These are phyloP conservation scores for Rhizopogon vinicolor DNA, from an alignment of 768 basidiomycete species.

Conservation along the genomic window DNA sequence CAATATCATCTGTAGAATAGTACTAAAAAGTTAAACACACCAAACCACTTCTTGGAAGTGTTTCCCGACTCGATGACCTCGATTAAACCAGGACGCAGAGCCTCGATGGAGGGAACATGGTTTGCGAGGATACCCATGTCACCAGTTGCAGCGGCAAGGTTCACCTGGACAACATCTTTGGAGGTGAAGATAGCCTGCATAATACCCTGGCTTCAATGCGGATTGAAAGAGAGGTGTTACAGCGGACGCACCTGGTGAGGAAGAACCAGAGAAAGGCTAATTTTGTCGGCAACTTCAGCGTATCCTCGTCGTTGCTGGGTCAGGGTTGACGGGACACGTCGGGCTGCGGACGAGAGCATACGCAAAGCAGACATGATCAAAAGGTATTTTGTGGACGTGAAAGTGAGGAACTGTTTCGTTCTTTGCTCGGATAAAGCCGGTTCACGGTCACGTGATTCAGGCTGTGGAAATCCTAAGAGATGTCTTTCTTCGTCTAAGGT, in stretches of 20 bases:
- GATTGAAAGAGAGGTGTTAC: constrained; percentile 1
- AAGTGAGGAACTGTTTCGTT: neutral
- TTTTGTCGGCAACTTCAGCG: constrained; percentile 87
- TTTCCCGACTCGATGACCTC: constrained; percentile 86
- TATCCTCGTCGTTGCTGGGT: constrained; percentile 73
- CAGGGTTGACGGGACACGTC: constrained; percentile 50
- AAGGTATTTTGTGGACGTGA: constrained; percentile 6
- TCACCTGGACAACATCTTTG: constrained; percentile 91
- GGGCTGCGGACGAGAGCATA: constrained; percentile 58
- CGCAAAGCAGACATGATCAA: constrained; percentile 70
- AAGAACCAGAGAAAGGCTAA: constrained; percentile 88
- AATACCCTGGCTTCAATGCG: constrained; percentile 9
- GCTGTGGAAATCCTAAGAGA: neutral
- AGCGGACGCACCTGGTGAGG: constrained; percentile 80
- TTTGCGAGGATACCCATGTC: constrained; percentile 99
- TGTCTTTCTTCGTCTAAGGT: too few relatives aligned
- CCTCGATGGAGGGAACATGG: constrained; percentile 97
- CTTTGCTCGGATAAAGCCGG: constrained; percentile 25
- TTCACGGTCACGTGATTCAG: constrained; percentile 17
- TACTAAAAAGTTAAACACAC: constrained; percentile 43
- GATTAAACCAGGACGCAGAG: constrained; percentile 89
- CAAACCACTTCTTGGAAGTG: constrained; percentile 93
- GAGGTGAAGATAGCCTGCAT: constrained; percentile 85
- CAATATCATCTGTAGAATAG: neutral
- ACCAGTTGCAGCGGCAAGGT: constrained; percentile 88